Percentiles rank a stretch among this genome's conserved stretches.
These are phyloP conservation scores for Blastomyces silverae DNA, from an alignment of 2,329 filamentous ascomycete genomes.

Conservation along the genomic window DNA sequence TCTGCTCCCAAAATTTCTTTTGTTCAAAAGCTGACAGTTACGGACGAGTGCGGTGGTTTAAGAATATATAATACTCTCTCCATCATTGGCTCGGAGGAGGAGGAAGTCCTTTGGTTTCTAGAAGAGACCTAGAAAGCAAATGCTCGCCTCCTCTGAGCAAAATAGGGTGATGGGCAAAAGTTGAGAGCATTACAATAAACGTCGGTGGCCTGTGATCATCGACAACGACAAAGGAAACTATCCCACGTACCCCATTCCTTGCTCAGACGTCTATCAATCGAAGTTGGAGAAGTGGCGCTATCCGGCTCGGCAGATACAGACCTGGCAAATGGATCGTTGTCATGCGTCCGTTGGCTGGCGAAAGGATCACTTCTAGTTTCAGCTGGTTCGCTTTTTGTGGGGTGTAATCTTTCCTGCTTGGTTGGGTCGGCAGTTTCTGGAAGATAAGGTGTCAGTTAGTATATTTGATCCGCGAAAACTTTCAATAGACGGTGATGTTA, in stretches of 20 bases:
- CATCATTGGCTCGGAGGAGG: background rate
- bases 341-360: constrained; percentile 9
- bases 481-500: background rate
- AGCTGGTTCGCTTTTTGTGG: constrained; percentile 3
- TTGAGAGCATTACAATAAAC: background rate
- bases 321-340: constrained; percentile 9
- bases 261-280: constrained; percentile 32
- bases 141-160: constrained; percentile 12
- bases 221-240: background rate
- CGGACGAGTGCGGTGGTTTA: background rate
- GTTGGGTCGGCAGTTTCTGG: background rate
- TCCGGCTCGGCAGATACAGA: constrained; percentile 1
- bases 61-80: background rate
- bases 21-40: background rate
- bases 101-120: background rate
- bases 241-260: constrained; percentile 29
- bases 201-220: background rate
- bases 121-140: background rate
- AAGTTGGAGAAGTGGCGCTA: constrained; percentile 6
- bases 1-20: background rate
- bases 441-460: background rate
- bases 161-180: background rate
- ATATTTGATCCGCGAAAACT: background rate
- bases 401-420: background rate
- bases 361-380: constrained; percentile 6